A percentile compares a stretch with the other conserved stretches of the same genome.
Conservation (phyloP, 2,329 filamentous ascomycete species). For the Botrytis elliptica region DNA sequence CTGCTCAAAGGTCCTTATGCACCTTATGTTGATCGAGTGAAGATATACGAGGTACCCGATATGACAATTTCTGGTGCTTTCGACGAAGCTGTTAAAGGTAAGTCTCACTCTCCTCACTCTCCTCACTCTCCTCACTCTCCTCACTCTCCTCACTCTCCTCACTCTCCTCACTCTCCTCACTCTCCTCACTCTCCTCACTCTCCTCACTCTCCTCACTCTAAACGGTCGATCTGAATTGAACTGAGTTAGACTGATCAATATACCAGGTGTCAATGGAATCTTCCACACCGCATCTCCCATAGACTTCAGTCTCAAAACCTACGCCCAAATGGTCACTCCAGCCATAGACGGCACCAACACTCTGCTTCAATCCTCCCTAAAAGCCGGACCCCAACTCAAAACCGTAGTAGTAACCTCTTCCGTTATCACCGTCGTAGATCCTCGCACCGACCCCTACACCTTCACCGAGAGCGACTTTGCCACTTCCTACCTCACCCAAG, state of each 20-base stretch:
- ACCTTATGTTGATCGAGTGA: conserved; percentile 32
- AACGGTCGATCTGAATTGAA: background rate
- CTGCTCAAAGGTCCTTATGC: conserved; percentile 35
- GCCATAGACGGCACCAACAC: conserved; percentile 35
- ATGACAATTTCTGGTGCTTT: conserved; percentile 37
- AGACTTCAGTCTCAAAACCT: conserved; percentile 36
- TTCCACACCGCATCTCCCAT: conserved; percentile 39
- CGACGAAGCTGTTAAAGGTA: conserved; percentile 35
- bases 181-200: background rate
- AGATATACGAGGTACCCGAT: conserved; percentile 35
- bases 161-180: background rate
- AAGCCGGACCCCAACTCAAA: conserved; percentile 41
- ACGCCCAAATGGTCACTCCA: conserved; percentile 34
- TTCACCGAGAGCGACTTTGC: conserved; percentile 36
- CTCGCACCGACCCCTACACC: conserved; percentile 29
- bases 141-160: background rate
- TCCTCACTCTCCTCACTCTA: background rate
- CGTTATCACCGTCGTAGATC: conserved; percentile 31
- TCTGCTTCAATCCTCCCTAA: conserved; percentile 37
- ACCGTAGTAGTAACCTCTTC: conserved; percentile 46
- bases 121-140: background rate
- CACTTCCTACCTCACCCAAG: conserved; percentile 38
- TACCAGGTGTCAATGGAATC: conserved; percentile 35
- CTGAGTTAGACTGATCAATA: background rate
- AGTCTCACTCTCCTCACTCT: background rate